Base-by-base conservation (phyloP, 2,329 filamentous ascomycete species). In the Cercospora nicotianae region DNA sequence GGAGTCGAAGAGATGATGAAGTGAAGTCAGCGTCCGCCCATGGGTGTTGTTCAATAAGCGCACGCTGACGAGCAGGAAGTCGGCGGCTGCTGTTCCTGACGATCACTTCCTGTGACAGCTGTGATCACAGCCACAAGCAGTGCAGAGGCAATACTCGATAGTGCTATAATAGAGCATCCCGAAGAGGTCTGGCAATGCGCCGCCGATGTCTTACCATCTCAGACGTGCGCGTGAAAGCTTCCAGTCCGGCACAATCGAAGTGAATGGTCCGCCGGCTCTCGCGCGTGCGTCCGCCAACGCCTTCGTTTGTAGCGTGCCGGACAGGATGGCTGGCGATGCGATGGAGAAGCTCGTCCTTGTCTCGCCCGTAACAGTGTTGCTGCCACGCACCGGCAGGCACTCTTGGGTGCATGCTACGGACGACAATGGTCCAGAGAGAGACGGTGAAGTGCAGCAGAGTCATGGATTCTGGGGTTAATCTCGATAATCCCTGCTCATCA, bases 31-130 rank as follows among this genome's bases (percentile, higher is more conserved):
- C 39, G n/a, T 45, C 33, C 6, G 33, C 33, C 33, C 33, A 36
- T 36, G 33, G 33, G 33, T 36, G 33, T 6, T 36, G 33, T 36
- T 18, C 39, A n/a, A 45, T 45, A 18, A 18, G 39, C 39, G 39
- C 39, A 45, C n/a, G 39, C 39, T 45, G 39, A 45, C 39, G 39
- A 45, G 39, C 39, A 45, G 39, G 39, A 45, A 45, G 30, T 39
- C 28, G 58, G 30, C 20, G 26, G 26, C 9, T 30, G 20, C 26
- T 39, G 64, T 66, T 66, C 64, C 64, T 66, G 64, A 28, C 64
- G 59, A 66, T 66, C 64, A 42, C 36, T 64, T 18, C 63, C 63
- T 12, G 53, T 8, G 6, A 31, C 23, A 53, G 53, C 53, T 53
- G 57, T 16, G 26, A 26, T 20, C n/a, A 26, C 51, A 55, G 20